Conservation (phyloP, 2,329 filamentous ascomycete species). For the Fusarium bulbicola region DNA sequence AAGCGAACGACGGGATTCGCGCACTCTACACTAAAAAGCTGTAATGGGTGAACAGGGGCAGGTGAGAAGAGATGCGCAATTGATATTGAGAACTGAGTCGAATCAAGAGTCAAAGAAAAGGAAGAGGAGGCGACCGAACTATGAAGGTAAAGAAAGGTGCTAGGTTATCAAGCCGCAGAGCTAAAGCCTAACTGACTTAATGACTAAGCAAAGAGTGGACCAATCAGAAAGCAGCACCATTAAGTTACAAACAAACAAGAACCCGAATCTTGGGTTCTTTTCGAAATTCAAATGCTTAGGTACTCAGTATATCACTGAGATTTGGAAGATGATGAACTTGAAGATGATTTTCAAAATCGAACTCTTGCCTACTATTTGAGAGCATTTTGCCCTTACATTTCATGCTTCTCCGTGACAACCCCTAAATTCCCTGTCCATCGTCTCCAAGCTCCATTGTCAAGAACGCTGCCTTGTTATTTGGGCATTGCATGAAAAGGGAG, state of each 20-base stretch:
- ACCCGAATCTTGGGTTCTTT: not conserved
- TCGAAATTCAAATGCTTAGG: not conserved
- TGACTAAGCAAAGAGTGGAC: constrained; percentile 29
- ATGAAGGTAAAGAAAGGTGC: constrained; percentile 18
- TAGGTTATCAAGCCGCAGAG: constrained; percentile 29
- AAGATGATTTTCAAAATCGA: not conserved
- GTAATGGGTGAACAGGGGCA: not conserved
- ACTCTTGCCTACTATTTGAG: not conserved
- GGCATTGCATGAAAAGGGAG: not conserved
- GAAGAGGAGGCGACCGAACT: constrained; percentile 25
- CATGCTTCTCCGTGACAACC: not conserved
- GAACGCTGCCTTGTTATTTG: not conserved
- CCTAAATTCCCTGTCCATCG: not conserved
- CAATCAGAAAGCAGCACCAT: constrained; percentile 31
- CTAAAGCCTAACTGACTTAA: constrained; percentile 13
- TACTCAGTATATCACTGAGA: not conserved
- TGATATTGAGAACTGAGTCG: not conserved
- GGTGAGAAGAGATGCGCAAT: not conserved
- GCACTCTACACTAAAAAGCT: not conserved
- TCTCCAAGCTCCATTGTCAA: not conserved
- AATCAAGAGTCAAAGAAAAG: constrained; percentile 19
- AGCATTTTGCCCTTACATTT: not conserved
- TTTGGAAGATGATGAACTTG: not conserved
- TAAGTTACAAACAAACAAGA: not conserved
- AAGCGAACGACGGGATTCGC: constrained; percentile 2